These are phyloP conservation scores for Fusarium buharicum DNA, from an alignment of 2,329 filamentous ascomycete species.

Conservation along the genomic window DNA sequence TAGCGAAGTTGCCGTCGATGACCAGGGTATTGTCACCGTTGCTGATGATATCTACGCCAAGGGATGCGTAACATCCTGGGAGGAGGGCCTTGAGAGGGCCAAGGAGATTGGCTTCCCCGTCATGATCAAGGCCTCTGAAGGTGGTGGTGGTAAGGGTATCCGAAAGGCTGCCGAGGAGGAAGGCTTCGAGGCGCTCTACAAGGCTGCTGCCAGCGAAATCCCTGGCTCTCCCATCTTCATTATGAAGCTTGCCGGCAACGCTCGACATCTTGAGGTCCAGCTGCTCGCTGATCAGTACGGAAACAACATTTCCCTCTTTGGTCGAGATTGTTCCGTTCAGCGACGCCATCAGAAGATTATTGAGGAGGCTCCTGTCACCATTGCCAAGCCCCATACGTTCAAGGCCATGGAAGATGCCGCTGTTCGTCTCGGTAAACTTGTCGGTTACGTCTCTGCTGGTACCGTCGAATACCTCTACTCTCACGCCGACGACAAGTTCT, in stretches of 20 bases:
- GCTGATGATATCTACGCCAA: slow-evolving; percentile 85
- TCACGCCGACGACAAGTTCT: slow-evolving; percentile 97
- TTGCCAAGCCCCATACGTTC: slow-evolving; percentile 90
- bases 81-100: slow-evolving; percentile 89
- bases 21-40: slow-evolving; percentile 90
- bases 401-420: slow-evolving; percentile 96
- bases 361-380: slow-evolving; percentile 97
- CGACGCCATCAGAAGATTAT: slow-evolving; percentile 99
- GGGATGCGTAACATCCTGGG: slow-evolving; percentile 88
- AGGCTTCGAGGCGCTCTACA: slow-evolving; percentile 87
- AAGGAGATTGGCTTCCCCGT: slow-evolving; percentile 95
- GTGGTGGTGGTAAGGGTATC: slow-evolving; percentile 98
- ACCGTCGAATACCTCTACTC: slow-evolving; percentile 99
- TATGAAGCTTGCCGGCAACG: slow-evolving; percentile 98
- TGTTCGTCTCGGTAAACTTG: slow-evolving; percentile 90
- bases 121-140: slow-evolving; percentile 99
- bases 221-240: slow-evolving; percentile 99
- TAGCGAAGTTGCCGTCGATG: slow-evolving; percentile 79
- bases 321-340: slow-evolving; percentile 98
- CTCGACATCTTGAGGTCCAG: slow-evolving; percentile 96
- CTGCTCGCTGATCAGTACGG: slow-evolving; percentile 98
- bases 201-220: slow-evolving; percentile 95
- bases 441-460: slow-evolving; percentile 98
- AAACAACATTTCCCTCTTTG: slow-evolving; percentile 99
- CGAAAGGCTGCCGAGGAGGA: slow-evolving; percentile 90